phyloP scores from a whole-genome alignment of 306 rosid genomes.

The Vicia faba region DNA sequence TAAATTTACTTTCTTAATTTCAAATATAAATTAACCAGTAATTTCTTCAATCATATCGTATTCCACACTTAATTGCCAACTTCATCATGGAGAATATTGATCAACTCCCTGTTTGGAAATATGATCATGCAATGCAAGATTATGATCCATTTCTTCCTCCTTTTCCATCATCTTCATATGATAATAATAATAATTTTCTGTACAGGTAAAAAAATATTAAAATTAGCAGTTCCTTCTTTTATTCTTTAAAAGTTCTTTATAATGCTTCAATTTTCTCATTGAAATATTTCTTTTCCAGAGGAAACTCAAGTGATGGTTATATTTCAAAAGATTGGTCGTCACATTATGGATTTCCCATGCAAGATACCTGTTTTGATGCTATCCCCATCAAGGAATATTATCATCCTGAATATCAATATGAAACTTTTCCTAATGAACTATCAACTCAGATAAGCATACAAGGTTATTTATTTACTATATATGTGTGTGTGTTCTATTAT shows the following conservation, averaged over 20 bases:
- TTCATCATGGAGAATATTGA: slow-evolving; percentile 37
- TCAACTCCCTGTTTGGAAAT: slow-evolving; percentile 21
- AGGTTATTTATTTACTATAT: slow-evolving; percentile 36
- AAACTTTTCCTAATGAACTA: slow-evolving; percentile 39
- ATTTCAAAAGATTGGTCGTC: slow-evolving; percentile 44
- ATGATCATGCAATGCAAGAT: slow-evolving; percentile 33
- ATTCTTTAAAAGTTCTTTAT: too few relatives aligned
- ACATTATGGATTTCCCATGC: slow-evolving; percentile 40
- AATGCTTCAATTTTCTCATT: slow-evolving; percentile 18
- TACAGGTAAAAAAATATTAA: slow-evolving; percentile 25
- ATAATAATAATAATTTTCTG: background rate
- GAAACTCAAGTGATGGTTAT: slow-evolving; percentile 32
- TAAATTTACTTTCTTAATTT: background rate
- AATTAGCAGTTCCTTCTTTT: background rate
- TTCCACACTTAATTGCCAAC: slow-evolving; percentile 1
- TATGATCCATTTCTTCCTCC: slow-evolving; percentile 40
- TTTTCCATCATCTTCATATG: slow-evolving; percentile 34
- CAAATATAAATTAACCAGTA: slow-evolving; percentile 20
- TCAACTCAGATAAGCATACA: slow-evolving; percentile 30
- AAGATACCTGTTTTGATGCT: slow-evolving; percentile 40
- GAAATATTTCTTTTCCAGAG: slow-evolving; percentile 9
- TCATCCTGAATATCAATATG: slow-evolving; percentile 36
- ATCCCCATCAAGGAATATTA: slow-evolving; percentile 38
- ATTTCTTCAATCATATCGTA: background rate
- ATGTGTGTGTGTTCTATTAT: too few relatives aligned